Base-by-base conservation (phyloP, 495 filamentous ascomycete genomes). In the Tricharina praecox region DNA sequence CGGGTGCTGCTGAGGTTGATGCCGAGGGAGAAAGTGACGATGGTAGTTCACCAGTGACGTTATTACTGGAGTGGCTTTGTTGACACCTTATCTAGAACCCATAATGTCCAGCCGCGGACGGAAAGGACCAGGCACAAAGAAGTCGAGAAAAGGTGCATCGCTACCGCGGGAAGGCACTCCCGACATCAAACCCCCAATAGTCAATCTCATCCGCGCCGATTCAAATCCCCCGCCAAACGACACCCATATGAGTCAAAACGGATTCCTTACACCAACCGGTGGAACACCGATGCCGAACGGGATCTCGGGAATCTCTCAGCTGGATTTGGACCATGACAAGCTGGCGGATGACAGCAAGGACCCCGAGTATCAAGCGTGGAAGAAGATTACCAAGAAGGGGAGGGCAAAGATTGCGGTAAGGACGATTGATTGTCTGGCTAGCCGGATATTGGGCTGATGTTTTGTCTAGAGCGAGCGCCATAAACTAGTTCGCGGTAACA, bases 31-130 rank as follows among this genome's bases (percentile, higher is more conserved):
- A 94, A 58, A 94, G 86, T 56, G 92, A 96, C 52, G 90, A 99
- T 61, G 58, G 58, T 61, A 54, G 33, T 38, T 40, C 10, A 3
- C 37, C 37, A 26, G 3, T 11, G n/a, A n/a, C n/a, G n/a, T 4
- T 25, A 23, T 15, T 26, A 25, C 41, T 16, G 23, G 19, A 24
- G n/a, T 9, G 10, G 19, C 23, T 16, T 24, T 44, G 2, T 18
- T 40, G 10, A 16, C n/a, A 44, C 41, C 21, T 44, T 19, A 3
- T n/a, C 48, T 30, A 61, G 92, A 96, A 63, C 90, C 92, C 19
- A 93, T 96, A 62, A 93, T 94, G 82, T 88, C 90, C 33, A 92
- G 90, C 41, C 75, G 92, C 49, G 92, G 90, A 43, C 78, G 92
- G 23, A 93, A 85, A 58, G 84, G 86, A 13, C 85, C 85, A 21